Evolutionary conservation across 257 asterid species (phyloP).

Genomic region (Ilex aquifolium): DNA sequence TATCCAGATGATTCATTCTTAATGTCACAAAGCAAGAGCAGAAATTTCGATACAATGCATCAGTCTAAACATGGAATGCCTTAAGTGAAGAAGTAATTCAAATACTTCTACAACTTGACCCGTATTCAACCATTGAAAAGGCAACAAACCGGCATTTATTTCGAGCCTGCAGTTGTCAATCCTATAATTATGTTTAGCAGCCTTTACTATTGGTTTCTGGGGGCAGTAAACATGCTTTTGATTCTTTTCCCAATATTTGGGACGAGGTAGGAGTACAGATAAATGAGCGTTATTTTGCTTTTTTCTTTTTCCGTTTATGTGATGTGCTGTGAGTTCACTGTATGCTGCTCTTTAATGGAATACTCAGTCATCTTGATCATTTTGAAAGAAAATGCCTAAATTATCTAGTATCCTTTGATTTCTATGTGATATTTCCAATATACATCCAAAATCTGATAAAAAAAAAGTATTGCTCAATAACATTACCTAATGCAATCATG

Average conservation of each 20-base stretch:
- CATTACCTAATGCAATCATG: neutral
- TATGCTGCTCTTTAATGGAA: too few relatives aligned
- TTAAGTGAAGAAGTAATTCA: neutral
- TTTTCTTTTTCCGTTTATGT: too few relatives aligned
- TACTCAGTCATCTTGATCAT: too few relatives aligned
- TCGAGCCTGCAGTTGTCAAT: too few relatives aligned
- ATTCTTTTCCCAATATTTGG: too few relatives aligned
- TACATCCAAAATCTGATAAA: neutral
- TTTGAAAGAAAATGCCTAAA: too few relatives aligned
- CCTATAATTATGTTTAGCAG: too few relatives aligned
- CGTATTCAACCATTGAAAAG: neutral
- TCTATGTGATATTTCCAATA: neutral
- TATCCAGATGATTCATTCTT: slow-evolving; percentile 49
- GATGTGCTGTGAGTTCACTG: too few relatives aligned
- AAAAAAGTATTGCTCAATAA: neutral
- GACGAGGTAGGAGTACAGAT: too few relatives aligned
- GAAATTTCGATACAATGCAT: slow-evolving; percentile 20
- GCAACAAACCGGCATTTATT: neutral
- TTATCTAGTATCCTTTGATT: slow-evolving; percentile 1
- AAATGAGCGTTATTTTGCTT: too few relatives aligned
- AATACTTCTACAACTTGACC: slow-evolving; percentile 9
- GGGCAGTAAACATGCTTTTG: too few relatives aligned
- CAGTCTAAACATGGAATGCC: slow-evolving; percentile 11
- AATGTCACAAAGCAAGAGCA: slow-evolving; percentile 25
- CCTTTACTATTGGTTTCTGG: too few relatives aligned